Conservation (phyloP, 164 flowering plant genomes). For the Cinnamomum micranthum region DNA sequence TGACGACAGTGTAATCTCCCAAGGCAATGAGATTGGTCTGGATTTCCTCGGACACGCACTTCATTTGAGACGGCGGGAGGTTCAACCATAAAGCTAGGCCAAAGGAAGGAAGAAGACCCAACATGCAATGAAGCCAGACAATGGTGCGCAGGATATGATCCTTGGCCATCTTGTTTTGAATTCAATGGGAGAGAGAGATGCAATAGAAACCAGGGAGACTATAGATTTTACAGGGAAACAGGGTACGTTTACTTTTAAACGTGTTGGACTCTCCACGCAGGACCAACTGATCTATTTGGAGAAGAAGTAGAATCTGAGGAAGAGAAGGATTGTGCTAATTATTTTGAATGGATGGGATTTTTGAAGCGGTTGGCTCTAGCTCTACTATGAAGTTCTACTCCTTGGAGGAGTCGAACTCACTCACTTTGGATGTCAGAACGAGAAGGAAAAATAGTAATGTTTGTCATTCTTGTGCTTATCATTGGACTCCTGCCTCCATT, state of each 20-base stretch:
- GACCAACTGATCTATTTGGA: too few species aligned
- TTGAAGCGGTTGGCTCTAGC: too few species aligned
- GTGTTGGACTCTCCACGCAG: too few species aligned
- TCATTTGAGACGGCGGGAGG: slow-evolving; percentile 33
- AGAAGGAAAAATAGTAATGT: too few species aligned
- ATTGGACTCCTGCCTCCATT: too few species aligned
- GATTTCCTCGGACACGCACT: slow-evolving; percentile 52
- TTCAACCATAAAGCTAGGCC: slow-evolving; percentile 33
- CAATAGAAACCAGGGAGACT: background rate
- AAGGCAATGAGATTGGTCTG: slow-evolving; percentile 37
- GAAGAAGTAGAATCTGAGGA: too few species aligned
- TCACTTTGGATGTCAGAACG: too few species aligned
- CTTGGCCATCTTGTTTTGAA: slow-evolving; percentile 13
- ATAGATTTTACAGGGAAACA: background rate
- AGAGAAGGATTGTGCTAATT: too few species aligned
- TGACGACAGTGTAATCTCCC: slow-evolving; percentile 34
- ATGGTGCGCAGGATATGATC: background rate
- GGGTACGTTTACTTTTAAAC: background rate
- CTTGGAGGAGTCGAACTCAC: too few species aligned
- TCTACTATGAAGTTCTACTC: too few species aligned
- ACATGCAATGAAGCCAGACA: slow-evolving; percentile 1
- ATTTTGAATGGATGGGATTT: too few species aligned
- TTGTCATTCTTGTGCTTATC: too few species aligned
- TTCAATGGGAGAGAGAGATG: background rate
- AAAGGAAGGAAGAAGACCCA: slow-evolving; percentile 12